Conservation (phyloP, 192 early-diverging fungal species). For the Entophlyctis luteolus region DNA sequence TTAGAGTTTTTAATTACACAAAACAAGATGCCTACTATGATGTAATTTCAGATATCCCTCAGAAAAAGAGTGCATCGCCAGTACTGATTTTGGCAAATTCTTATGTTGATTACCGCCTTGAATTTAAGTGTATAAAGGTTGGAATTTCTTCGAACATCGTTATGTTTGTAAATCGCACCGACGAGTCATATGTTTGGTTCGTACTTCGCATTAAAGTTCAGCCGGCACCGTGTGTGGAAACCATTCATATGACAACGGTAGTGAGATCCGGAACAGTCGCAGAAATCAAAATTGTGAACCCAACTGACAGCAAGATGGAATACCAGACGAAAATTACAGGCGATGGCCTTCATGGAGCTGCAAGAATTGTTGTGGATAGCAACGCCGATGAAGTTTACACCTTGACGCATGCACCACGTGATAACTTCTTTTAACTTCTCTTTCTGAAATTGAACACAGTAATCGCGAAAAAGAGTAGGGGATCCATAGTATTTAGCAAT, state of each 20-base stretch:
- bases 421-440: neutral
- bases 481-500: constrained; percentile 39
- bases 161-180: constrained; percentile 42
- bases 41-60: constrained; percentile 45
- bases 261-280: constrained; percentile 30
- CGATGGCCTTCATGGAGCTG: constrained; percentile 28
- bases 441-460: constrained; percentile 25
- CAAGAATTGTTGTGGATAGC: constrained; percentile 20
- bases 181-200: constrained; percentile 49
- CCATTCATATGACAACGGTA: constrained; percentile 24
- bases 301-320: constrained; percentile 26
- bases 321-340: constrained; percentile 34
- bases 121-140: constrained; percentile 25
- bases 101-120: constrained; percentile 22
- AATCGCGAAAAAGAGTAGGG: constrained; percentile 20
- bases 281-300: constrained; percentile 43
- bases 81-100: constrained; percentile 31
- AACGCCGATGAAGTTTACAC: constrained; percentile 32
- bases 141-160: constrained; percentile 28
- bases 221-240: constrained; percentile 34
- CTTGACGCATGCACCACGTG: constrained; percentile 43
- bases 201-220: constrained; percentile 29
- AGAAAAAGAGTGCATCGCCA: constrained; percentile 1
- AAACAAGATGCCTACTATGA: constrained; percentile 40
- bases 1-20: constrained; percentile 36